phyloP scores from a whole-genome alignment of 2,329 filamentous ascomycete genomes.

The Penicillium freii region DNA sequence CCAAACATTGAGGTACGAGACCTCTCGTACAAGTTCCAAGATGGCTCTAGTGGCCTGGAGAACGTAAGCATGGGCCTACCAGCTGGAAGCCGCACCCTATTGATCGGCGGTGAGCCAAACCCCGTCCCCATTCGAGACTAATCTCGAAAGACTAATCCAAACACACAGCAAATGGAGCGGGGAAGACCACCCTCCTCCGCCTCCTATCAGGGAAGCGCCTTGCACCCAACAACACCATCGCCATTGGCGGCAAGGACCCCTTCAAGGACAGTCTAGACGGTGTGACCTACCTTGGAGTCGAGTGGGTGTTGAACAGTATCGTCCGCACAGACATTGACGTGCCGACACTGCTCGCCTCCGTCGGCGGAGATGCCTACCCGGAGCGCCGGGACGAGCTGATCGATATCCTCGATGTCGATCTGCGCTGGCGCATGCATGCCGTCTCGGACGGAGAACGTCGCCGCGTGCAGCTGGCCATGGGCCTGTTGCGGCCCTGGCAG shows the following conservation, averaged over 20 bases:
- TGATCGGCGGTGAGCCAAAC: constrained; percentile 70
- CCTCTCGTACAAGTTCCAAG: constrained; percentile 85
- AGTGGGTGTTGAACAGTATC: constrained; percentile 97
- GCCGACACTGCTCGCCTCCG: constrained; percentile 74
- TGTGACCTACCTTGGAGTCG: constrained; percentile 93
- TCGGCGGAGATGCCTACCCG: constrained; percentile 82
- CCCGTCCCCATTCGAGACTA: neutral
- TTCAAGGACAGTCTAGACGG: constrained; percentile 89
- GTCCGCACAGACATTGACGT: constrained; percentile 95
- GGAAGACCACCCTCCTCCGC: constrained; percentile 93
- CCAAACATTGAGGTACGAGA: constrained; percentile 69
- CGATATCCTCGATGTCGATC: constrained; percentile 84
- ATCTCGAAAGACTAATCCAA: constrained; percentile 13
- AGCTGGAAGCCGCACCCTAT: constrained; percentile 76
- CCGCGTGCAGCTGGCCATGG: constrained; percentile 94
- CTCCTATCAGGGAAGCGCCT: constrained; percentile 94
- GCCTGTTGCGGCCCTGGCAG: constrained; percentile 84
- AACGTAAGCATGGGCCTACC: constrained; percentile 75
- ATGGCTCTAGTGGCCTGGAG: constrained; percentile 74
- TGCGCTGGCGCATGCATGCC: constrained; percentile 90
- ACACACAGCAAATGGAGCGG: constrained; percentile 77
- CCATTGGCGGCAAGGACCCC: constrained; percentile 79
- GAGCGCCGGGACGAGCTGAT: constrained; percentile 84
- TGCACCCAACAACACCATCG: constrained; percentile 71
- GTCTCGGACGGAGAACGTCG: constrained; percentile 90